phyloP scores from a whole-genome alignment of 495 filamentous ascomycete species.

The Neurospora discreta region DNA sequence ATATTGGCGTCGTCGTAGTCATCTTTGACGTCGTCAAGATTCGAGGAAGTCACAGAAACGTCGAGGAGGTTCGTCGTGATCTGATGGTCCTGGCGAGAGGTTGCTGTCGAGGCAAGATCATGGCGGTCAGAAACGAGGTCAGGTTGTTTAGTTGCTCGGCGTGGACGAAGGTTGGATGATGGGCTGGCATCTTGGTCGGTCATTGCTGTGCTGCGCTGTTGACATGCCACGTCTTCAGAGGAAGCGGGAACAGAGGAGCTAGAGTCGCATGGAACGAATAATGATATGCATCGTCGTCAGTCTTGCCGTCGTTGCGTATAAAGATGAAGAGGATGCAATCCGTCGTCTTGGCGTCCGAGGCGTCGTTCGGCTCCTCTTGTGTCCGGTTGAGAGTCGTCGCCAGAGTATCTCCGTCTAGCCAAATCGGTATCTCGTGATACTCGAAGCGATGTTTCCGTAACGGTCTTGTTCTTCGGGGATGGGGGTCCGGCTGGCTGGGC shows the following conservation, averaged over 20 bases:
- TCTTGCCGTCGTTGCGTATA: not conserved
- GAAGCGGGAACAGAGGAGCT: not conserved
- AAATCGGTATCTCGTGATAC: not conserved
- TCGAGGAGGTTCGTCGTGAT: slow-evolving; percentile 6
- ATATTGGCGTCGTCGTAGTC: slow-evolving; percentile 5
- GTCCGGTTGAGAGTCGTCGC: not conserved
- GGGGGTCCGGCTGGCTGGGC: not conserved
- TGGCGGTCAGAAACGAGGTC: slow-evolving; percentile 3
- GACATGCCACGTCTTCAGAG: slow-evolving; percentile 2
- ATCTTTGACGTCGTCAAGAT: not conserved
- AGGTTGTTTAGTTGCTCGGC: slow-evolving; percentile 12
- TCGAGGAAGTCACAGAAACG: not conserved
- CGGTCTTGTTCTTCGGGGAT: not conserved
- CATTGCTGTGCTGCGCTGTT: slow-evolving; percentile 13
- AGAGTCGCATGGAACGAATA: not conserved
- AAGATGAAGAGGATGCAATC: not conserved
- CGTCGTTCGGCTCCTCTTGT: not conserved
- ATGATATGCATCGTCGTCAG: not conserved
- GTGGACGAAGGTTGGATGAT: slow-evolving; percentile 10
- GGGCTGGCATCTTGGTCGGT: slow-evolving; percentile 17
- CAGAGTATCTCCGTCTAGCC: not conserved
- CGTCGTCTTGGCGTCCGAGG: not conserved
- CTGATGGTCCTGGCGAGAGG: not conserved
- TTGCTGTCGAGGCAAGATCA: slow-evolving; percentile 5
- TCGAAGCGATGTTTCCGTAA: not conserved